Base-by-base conservation (phyloP, 352 stramenopile genomes). In the Phytophthora tentaculata region DNA sequence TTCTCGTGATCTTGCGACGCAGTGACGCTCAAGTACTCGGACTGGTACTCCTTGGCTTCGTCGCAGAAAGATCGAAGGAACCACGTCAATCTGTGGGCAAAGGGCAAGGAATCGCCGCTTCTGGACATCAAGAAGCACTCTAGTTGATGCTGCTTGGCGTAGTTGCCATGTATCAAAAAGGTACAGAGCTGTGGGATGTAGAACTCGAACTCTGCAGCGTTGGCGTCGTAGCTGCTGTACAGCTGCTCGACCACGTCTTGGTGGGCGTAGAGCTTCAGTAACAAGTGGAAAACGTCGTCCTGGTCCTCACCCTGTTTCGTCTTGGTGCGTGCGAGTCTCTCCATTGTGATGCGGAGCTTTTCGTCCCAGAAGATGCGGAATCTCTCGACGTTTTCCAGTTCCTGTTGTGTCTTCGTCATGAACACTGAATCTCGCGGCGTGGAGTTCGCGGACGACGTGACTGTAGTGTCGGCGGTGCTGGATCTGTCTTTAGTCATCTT, bases 121-220 rank as follows among this genome's bases (percentile, higher is more conserved):
- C 90, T 73, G 1, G 88, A 90, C 74, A 96, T 86, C 24, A 97
- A 62, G 53, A 97, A 96, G 26, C 88, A 94, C 73, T 96, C 85
- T 13, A 96, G 73, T 54, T 91, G 79, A 50, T 94, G 87, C 62
- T 92, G 83, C 57, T 94, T 93, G 23, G 70, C 80, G 71, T 96
- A 96, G 56, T 92, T 90, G 9, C 88, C 86, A 48, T 96, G 89
- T 0, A 93, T 60, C 26, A 96, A 44, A 43, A 96, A 95, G 14
- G 90, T 97, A 61, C 86, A 94, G 0, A 97, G 76, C 56, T 97
- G 90, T 10, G 89, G 90, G 56, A 97, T 93, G 69, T 97, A 97
- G 54, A 96, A 97, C 70, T 95, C 88, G 47, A 97, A 88, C 70
- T 91, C 85, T 16, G 61, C 43, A 4, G 83, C 82, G 55, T 91